A percentile compares a stretch with the other conserved stretches of the same genome.
These are phyloP conservation scores for Pneumocystis oryctolagi DNA, from an alignment of 1,139 yeast species.

Conservation along the genomic window DNA sequence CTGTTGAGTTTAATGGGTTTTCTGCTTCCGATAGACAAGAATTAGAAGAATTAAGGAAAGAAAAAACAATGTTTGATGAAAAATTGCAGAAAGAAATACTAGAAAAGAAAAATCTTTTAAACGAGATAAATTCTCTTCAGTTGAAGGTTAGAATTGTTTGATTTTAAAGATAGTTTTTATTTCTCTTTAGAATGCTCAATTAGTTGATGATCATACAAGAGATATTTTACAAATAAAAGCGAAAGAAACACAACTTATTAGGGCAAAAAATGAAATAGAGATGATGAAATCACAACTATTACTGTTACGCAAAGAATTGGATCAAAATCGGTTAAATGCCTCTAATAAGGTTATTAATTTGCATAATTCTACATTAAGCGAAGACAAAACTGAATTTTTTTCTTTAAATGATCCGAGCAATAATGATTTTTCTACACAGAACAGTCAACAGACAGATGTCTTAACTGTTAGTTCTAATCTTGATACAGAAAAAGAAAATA, in stretches of 20 bases:
- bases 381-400: not conserved
- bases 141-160: constrained; percentile 24
- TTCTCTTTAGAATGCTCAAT: constrained; percentile 30
- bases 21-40: constrained; percentile 32
- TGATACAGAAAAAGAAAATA: not conserved
- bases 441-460: not conserved
- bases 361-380: not conserved
- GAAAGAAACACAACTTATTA: constrained; percentile 7
- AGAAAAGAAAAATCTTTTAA: constrained; percentile 18
- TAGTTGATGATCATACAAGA: constrained; percentile 33
- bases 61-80: constrained; percentile 36
- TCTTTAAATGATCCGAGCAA: not conserved
- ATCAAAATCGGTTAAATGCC: not conserved
- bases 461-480: not conserved
- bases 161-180: not conserved
- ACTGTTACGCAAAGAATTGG: not conserved
- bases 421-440: not conserved
- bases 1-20: constrained; percentile 20
- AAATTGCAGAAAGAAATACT: constrained; percentile 31
- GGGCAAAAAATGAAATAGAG: constrained; percentile 6
- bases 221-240: constrained; percentile 21
- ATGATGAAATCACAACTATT: constrained; percentile 1
- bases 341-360: not conserved
- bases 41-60: constrained; percentile 37
- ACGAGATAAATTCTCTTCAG: constrained; percentile 1